A percentile compares a stretch with the other conserved stretches of the same genome.
Evolutionary conservation across 768 basidiomycete genomes (phyloP).

Genomic region (Termitomyces sp.): DNA sequence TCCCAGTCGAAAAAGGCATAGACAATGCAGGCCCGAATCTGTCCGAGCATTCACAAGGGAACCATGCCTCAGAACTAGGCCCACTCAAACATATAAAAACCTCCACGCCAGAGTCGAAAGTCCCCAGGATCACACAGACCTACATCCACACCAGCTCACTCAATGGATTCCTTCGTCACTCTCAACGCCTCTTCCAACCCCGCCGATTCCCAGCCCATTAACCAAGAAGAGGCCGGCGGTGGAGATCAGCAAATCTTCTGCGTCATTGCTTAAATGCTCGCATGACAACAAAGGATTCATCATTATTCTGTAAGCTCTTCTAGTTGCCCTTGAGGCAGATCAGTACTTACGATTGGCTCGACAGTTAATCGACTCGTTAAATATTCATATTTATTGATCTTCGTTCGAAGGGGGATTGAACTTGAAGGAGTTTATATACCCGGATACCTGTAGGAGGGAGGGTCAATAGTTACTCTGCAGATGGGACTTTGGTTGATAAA

Average conservation of each 20-base stretch:
- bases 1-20: not conserved
- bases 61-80: not conserved
- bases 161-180: conserved; percentile 2
- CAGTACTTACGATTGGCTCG: not conserved
- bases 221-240: not conserved
- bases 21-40: not conserved
- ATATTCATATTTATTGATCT: not conserved
- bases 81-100: not conserved
- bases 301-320: not conserved
- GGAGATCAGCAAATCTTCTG: too few relatives aligned
- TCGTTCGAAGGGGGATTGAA: not conserved
- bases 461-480: not conserved
- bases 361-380: not conserved
- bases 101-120: not conserved
- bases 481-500: not conserved
- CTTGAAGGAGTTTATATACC: not conserved
- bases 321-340: not conserved
- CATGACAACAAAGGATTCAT: not conserved
- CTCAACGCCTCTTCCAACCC: not conserved
- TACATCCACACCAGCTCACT: not conserved
- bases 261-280: not conserved
- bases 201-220: not conserved
- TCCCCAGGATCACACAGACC: not conserved
- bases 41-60: not conserved
- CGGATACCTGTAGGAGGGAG: not conserved